Base-by-base conservation (phyloP, 2,329 filamentous ascomycete genomes). In the Penicillium sp. region DNA sequence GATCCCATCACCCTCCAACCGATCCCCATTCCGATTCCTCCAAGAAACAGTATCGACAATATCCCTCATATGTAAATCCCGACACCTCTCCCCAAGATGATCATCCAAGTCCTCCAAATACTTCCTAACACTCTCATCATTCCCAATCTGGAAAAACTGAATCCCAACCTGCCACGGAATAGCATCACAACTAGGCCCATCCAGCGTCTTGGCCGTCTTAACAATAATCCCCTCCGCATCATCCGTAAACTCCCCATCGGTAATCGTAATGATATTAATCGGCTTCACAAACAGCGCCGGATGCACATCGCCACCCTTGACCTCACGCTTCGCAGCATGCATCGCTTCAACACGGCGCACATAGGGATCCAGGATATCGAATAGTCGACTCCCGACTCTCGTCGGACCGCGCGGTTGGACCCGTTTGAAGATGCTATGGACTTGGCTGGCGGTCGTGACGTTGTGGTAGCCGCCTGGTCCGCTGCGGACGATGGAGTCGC, bases 101-200 rank as follows among this genome's bases (percentile, higher is more conserved):
- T 96, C 88, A 64, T 97, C 92, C 7, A 97, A 76, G 39, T 84
- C 77, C 58, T 80, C 74, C 33, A 97, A 75, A 47, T 86, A 82
- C 57, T 77, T 70, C 1, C 77, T 76, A 0, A 91, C 92, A 0
- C 70, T 74, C 0, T 72, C 64, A 59, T 95, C 88, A 41, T 80
- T 78, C 49, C 93, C 92, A 37, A 97, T 87, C 71, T 96, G 92
- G 76, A 97, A 95, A 75, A 97, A 97, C 68, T 97, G 92, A 49
- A 97, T 82, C 29, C 92, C 92, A 8, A 96, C 76, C 73, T 97
- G 93, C 76, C 87, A 87, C 0, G 84, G 78, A 3, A 86, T 82
- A 0, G 89, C 89, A 8, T 84, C 78, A 7, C 87, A 67, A 43
- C 70, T 70, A 62, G 93, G 86, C 14, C 44, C 47, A 55, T 72